A percentile compares a stretch with the other conserved stretches of the same genome.
These are phyloP conservation scores for Hypoxylon perforatum DNA, from an alignment of 495 filamentous ascomycete genomes.

Conservation along the genomic window DNA sequence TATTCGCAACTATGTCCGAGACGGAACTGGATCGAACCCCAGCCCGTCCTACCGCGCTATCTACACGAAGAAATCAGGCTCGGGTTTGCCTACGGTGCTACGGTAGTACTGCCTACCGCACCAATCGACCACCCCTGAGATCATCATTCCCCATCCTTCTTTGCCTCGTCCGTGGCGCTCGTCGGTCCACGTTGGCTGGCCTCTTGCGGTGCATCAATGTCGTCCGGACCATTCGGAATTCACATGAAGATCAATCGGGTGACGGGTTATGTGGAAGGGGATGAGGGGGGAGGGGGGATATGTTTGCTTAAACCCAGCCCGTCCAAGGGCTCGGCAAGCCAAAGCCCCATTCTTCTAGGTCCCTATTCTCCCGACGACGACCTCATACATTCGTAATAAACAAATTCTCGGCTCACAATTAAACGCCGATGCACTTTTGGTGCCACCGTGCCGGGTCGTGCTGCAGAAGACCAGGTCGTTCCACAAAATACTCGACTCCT, in stretches of 20 bases:
- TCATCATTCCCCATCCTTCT: not conserved
- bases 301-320: conserved; percentile 39
- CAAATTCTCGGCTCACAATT: conserved; percentile 10
- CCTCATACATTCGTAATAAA: conserved; percentile 16
- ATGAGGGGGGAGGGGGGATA: no score
- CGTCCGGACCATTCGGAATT: conserved; percentile 36
- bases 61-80: conserved; percentile 14
- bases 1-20: conserved; percentile 14
- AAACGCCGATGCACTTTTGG: conserved; percentile 17
- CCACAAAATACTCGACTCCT: conserved; percentile 21
- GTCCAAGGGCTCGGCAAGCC: conserved; percentile 23
- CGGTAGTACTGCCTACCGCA: conserved; percentile 13
- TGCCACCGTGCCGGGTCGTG: conserved; percentile 20
- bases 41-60: conserved; percentile 24
- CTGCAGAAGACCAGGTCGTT: conserved; percentile 16
- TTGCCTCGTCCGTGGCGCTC: conserved; percentile 1
- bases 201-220: not conserved
- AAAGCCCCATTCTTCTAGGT: conserved; percentile 9
- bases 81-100: conserved; percentile 30
- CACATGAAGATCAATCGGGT: conserved; percentile 20
- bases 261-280: not conserved
- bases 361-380: conserved; percentile 7
- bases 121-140: conserved; percentile 15
- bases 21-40: not conserved
- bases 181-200: not conserved